phyloP scores from a whole-genome alignment of 768 basidiomycete species.

The Fistulinella prunicolor region DNA sequence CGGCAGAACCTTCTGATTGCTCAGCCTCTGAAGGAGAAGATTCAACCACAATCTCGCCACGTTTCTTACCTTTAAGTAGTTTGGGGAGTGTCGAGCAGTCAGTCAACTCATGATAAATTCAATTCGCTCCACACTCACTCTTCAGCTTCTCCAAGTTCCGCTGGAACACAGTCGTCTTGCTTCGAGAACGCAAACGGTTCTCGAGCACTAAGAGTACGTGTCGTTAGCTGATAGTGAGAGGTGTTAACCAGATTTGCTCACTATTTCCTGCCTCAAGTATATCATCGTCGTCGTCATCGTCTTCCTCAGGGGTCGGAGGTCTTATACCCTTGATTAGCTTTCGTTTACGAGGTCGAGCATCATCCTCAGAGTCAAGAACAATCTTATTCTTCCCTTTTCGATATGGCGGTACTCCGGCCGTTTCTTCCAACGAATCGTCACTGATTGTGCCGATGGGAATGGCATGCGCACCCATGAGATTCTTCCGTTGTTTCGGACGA shows the following conservation, averaged over 20 bases:
- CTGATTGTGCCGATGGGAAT: constrained; percentile 12
- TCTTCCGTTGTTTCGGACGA: constrained; percentile 21
- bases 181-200: constrained; percentile 57
- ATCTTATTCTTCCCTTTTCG: constrained; percentile 20
- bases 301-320: constrained; percentile 42
- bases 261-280: constrained; percentile 50
- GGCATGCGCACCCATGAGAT: constrained; percentile 12
- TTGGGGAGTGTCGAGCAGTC: neutral
- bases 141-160: constrained; percentile 64
- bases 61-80: constrained; percentile 41
- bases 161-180: constrained; percentile 59
- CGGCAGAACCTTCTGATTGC: constrained; percentile 24
- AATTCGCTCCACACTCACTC: constrained; percentile 36
- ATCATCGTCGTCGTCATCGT: constrained; percentile 29
- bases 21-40: constrained; percentile 35
- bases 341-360: constrained; percentile 34
- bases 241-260: constrained; percentile 31
- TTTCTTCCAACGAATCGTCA: constrained; percentile 25
- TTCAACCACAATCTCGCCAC: constrained; percentile 31
- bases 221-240: neutral
- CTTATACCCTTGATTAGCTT: constrained; percentile 44
- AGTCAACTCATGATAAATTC: neutral
- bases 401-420: constrained; percentile 12
- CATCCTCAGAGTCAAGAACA: constrained; percentile 36
- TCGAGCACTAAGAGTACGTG: constrained; percentile 45